Base-by-base conservation (phyloP, 2,329 filamentous ascomycete genomes). In the Stagonosporopsis chrysanthemi region DNA sequence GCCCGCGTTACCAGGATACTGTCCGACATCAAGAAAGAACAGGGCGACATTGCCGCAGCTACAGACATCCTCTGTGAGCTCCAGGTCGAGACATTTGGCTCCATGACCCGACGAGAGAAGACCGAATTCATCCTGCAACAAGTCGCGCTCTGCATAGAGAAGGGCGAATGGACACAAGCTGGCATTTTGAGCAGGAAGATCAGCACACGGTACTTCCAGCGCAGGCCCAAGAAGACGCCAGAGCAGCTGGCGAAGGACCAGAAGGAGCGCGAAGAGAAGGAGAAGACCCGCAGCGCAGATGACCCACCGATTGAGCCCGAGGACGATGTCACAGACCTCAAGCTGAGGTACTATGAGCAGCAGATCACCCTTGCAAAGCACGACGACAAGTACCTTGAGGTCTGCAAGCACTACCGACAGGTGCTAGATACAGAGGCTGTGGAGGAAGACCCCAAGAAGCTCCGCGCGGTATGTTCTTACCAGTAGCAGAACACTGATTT, bases 71-170 rank as follows among this genome's bases (percentile, higher is more conserved):
- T 99, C 35, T 99, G 95, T 79, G 95, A 99, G 81, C 84, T 99
- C 59, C 95, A 99, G 77, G 95, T 99, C 46, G 95, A 99, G 84
- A 99, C 95, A 0, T 99, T 99, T 77, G 95, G 95, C 8, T 98
- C 94, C 22, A 99, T 99, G 95, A 90, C 92, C 63, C 86, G 95
- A 69, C 87, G 95, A 69, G 95, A 99, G 78, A 99, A 99, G 88
- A 97, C 93, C 4, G 95, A 98, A 73, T 99, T 99, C 76, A 99
- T 99, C 72, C 83, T 99, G 50, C 91, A 96, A 61, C 95, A 99
- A 79, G 94, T 98, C 38, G 86, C 88, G 31, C 85, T 99, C 49
- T 99, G 95, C 81, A 98, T 99, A 76, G 90, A 97, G 79, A 94
- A 88, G 71, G 90, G 88, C 55, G 95, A 99, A 77, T 99, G 93